Evolutionary conservation across 2,329 filamentous ascomycete genomes (phyloP).

Genomic region (Cucurbitaria berberidis): DNA sequence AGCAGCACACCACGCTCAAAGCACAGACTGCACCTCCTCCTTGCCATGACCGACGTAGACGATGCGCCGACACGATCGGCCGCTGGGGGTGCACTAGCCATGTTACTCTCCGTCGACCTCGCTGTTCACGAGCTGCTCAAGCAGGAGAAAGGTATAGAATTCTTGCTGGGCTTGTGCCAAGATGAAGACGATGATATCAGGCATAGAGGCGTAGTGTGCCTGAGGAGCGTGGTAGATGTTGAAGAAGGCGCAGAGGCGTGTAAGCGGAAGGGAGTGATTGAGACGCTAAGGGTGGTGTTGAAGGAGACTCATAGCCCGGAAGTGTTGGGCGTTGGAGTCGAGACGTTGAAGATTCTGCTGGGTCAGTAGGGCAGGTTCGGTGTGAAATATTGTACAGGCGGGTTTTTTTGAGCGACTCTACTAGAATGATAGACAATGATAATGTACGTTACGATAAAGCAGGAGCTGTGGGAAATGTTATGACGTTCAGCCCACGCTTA

Average conservation of each 20-base stretch:
- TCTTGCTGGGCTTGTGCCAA: conserved; percentile 79
- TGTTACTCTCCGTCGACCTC: conserved; percentile 77
- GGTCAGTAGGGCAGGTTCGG: conserved; percentile 13
- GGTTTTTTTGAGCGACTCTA: neutral
- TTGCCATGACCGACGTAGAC: conserved; percentile 86
- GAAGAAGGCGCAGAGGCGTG: conserved; percentile 44
- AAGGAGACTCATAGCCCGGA: conserved; percentile 72
- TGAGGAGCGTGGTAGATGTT: conserved; percentile 75
- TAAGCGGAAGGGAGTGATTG: conserved; percentile 67
- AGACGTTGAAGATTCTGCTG: conserved; percentile 73
- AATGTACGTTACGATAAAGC: no score
- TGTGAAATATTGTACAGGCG: neutral
- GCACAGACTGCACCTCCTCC: conserved; percentile 79
- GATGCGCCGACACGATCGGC: conserved; percentile 80
- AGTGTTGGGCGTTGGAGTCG: conserved; percentile 73
- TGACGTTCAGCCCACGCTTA: no score
- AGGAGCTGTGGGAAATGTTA: neutral
- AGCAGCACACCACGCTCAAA: conserved; percentile 66
- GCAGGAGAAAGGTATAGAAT: conserved; percentile 70
- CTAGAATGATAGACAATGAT: neutral
- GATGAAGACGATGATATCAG: conserved; percentile 72
- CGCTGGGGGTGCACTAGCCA: conserved; percentile 86
- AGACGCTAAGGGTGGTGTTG: conserved; percentile 71
- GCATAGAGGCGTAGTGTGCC: conserved; percentile 74
- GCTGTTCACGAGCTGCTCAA: conserved; percentile 74